Conservation (phyloP, 176 grass and related monocot species). For the Triticum timopheevii region DNA sequence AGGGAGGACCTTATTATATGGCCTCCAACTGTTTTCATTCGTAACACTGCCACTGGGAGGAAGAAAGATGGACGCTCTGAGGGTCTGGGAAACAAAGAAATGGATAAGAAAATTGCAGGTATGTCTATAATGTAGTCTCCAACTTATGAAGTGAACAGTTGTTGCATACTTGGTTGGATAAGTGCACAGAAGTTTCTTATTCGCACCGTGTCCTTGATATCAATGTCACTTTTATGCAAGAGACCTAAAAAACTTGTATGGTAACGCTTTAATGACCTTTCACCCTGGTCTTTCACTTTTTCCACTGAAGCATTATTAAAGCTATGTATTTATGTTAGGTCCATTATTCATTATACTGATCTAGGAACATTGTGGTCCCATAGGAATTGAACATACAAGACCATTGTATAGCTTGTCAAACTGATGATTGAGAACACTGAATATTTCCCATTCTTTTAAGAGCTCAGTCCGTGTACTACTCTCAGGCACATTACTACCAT, state of each 20-base stretch:
- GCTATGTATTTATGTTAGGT: not conserved
- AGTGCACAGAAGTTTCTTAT: not conserved
- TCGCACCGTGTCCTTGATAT: not conserved
- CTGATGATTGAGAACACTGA: not conserved
- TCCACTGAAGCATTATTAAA: not conserved
- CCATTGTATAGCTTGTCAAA: not conserved
- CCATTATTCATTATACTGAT: not conserved
- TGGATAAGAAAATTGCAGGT: constrained; percentile 98
- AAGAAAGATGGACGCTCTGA: constrained; percentile 88
- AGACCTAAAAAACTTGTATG: not conserved
- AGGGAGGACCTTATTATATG: constrained; percentile 95
- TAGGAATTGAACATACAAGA: not conserved
- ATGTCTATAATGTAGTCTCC: constrained; percentile 40
- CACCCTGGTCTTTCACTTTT: not conserved
- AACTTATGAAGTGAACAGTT: constrained; percentile 20
- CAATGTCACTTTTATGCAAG: not conserved
- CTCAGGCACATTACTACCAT: not conserved
- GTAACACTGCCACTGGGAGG: constrained; percentile 79
- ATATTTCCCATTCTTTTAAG: not conserved
- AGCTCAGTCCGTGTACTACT: not conserved
- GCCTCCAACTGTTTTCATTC: constrained; percentile 89
- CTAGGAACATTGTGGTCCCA: not conserved
- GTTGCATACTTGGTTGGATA: constrained; percentile 21
- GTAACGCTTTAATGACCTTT: not conserved
- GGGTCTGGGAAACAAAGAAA: constrained; percentile 95